Conservation (phyloP, 148 eudicot genomes). For the Vaccinium corymbosum region DNA sequence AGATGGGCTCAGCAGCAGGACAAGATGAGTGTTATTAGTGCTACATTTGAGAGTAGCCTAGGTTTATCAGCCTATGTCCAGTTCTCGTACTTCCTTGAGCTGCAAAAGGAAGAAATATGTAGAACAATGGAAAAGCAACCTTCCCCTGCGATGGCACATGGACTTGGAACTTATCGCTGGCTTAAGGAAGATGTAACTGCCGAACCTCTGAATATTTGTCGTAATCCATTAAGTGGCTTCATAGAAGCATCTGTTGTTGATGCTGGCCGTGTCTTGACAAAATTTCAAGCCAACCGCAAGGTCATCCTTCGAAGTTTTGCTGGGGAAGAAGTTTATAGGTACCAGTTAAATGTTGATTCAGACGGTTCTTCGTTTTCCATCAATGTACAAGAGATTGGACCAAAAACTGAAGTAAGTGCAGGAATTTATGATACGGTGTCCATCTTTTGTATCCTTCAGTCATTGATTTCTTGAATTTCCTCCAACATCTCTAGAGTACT, state of each 20-base stretch:
- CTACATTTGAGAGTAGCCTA: slow-evolving; percentile 84
- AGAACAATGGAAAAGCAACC: slow-evolving; percentile 35
- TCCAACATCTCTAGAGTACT: background rate
- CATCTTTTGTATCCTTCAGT: background rate
- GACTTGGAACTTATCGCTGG: slow-evolving; percentile 97
- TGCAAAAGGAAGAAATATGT: slow-evolving; percentile 48
- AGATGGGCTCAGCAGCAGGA: slow-evolving; percentile 89
- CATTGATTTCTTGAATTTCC: background rate
- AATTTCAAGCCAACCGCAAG: slow-evolving; percentile 43
- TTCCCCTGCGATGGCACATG: slow-evolving; percentile 51
- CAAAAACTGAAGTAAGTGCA: slow-evolving; percentile 50
- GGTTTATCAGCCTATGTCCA: slow-evolving; percentile 78
- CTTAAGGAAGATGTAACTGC: slow-evolving; percentile 61
- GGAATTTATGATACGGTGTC: background rate
- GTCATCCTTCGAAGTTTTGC: slow-evolving; percentile 32
- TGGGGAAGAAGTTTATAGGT: slow-evolving; percentile 30
- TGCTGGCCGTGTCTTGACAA: slow-evolving; percentile 48
- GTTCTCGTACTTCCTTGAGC: slow-evolving; percentile 72
- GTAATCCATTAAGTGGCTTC: slow-evolving; percentile 33
- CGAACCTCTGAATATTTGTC: slow-evolving; percentile 45
- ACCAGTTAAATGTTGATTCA: slow-evolving; percentile 44
- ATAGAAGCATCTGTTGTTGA: slow-evolving; percentile 61
- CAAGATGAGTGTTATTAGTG: slow-evolving; percentile 76
- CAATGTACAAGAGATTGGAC: slow-evolving; percentile 70
- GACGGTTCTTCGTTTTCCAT: slow-evolving; percentile 39